A percentile compares a stretch with the other conserved stretches of the same genome.
Evolutionary conservation across 345 rosid species (phyloP).

Genomic region (Brassica juncea): DNA sequence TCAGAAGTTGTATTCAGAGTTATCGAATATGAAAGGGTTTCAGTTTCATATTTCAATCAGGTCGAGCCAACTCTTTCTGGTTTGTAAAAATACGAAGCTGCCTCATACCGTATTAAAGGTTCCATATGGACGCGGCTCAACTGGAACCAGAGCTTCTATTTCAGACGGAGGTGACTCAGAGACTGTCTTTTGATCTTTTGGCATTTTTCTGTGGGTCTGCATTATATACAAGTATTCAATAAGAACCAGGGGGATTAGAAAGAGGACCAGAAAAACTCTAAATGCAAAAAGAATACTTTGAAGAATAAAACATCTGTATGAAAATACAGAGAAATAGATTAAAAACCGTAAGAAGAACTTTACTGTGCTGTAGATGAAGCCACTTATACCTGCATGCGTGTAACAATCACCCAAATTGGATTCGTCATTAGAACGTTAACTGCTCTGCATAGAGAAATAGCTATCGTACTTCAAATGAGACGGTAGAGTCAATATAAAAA

Average conservation of each 20-base stretch:
- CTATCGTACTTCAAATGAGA: slow-evolving; percentile 23
- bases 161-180: slow-evolving; percentile 45
- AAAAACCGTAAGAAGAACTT: neutral
- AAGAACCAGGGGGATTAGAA: slow-evolving; percentile 5
- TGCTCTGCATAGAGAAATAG: slow-evolving; percentile 54
- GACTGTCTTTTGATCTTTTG: slow-evolving; percentile 41
- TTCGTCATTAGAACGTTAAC: slow-evolving; percentile 90
- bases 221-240: slow-evolving; percentile 16
- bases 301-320: neutral
- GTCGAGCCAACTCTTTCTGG: neutral
- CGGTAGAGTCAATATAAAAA: neutral
- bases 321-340: neutral
- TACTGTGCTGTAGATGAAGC: neutral
- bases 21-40: neutral
- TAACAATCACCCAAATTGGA: slow-evolving; percentile 97
- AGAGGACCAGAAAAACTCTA: slow-evolving; percentile 2
- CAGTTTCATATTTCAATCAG: neutral
- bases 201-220: slow-evolving; percentile 78
- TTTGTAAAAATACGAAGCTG: slow-evolving; percentile 11
- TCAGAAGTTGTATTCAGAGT: neutral
- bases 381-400: slow-evolving; percentile 89
- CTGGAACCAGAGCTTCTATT: slow-evolving; percentile 44
- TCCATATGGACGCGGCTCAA: slow-evolving; percentile 69
- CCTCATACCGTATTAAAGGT: slow-evolving; percentile 66
- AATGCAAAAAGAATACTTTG: neutral